A percentile compares a stretch with the other conserved stretches of the same genome.
phyloP scores from a whole-genome alignment of 2,329 filamentous ascomycete genomes.

The Nakataea oryzae region DNA sequence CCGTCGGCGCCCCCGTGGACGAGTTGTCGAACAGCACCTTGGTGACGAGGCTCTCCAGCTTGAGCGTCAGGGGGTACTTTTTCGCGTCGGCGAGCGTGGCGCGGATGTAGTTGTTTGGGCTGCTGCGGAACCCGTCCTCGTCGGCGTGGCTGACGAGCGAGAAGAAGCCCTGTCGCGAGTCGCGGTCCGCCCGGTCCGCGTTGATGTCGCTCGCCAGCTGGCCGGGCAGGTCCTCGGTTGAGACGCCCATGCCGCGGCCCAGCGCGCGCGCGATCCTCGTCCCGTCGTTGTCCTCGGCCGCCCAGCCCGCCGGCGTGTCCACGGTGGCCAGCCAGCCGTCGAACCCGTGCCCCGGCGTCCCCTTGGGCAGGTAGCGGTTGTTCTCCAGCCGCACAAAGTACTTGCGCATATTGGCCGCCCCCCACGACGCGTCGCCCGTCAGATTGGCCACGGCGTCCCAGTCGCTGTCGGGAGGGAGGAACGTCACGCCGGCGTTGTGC shows the following conservation, averaged over 20 bases:
- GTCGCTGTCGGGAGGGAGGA: constrained; percentile 49
- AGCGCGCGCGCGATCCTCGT: constrained; percentile 16
- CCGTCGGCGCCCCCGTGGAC: constrained; percentile 12
- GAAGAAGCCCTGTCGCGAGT: constrained; percentile 18
- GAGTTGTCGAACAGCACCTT: constrained; percentile 24
- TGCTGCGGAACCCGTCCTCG: constrained; percentile 19
- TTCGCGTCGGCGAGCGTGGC: constrained; percentile 20
- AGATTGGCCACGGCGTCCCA: constrained; percentile 43
- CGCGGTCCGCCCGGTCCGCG: constrained; percentile 12
- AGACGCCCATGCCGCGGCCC: constrained; percentile 21
- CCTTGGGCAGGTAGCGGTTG: constrained; percentile 37
- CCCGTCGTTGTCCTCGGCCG: constrained; percentile 20
- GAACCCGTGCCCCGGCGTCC: constrained; percentile 39
- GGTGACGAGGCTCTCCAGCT: constrained; percentile 23
- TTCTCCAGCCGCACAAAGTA: constrained; percentile 48
- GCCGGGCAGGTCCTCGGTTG: constrained; percentile 15
- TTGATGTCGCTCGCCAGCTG: constrained; percentile 17
- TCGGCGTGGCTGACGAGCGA: constrained; percentile 17
- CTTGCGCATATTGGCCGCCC: constrained; percentile 45
- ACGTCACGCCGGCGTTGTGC: constrained; percentile 50
- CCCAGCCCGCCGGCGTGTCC: constrained; percentile 15
- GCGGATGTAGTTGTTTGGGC: constrained; percentile 31
- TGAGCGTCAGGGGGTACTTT: constrained; percentile 31
- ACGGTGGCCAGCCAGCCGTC: constrained; percentile 36
- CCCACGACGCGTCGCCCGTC: constrained; percentile 52